Conservation (phyloP, 1,139 yeast species). For the Neolecta irregularis region DNA sequence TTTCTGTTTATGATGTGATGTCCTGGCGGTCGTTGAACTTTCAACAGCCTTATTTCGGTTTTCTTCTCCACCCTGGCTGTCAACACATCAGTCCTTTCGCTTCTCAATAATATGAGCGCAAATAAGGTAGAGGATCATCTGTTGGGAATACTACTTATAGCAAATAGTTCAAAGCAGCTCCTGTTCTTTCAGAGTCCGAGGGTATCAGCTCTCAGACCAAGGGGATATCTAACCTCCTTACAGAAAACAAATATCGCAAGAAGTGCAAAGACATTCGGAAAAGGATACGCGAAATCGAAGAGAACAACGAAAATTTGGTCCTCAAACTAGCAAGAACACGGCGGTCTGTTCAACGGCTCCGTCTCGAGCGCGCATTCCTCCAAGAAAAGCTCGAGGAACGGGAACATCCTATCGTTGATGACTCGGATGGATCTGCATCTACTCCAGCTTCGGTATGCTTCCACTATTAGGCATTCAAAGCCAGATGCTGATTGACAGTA, state of each 20-base stretch:
- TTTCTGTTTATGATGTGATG: too few relatives aligned
- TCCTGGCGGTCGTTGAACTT: too few relatives aligned
- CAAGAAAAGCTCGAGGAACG: constrained; percentile 59
- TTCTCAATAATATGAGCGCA: too few relatives aligned
- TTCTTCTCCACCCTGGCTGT: too few relatives aligned
- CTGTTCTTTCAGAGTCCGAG: too few relatives aligned
- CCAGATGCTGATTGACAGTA: background rate
- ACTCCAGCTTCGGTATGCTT: constrained; percentile 19
- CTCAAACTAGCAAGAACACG: constrained; percentile 69
- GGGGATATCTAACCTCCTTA: constrained; percentile 4
- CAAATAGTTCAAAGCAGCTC: too few relatives aligned
- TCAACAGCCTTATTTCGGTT: too few relatives aligned
- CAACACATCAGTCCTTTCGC: too few relatives aligned
- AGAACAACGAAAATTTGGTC: constrained; percentile 61
- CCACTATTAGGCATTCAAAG: background rate
- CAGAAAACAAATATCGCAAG: constrained; percentile 31
- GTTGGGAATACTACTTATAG: too few relatives aligned
- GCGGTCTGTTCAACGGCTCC: constrained; percentile 57
- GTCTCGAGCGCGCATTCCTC: constrained; percentile 67
- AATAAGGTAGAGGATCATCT: too few relatives aligned
- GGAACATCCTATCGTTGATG: constrained; percentile 19
- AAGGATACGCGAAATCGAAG: constrained; percentile 61
- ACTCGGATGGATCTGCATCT: constrained; percentile 22
- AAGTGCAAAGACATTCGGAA: constrained; percentile 59
- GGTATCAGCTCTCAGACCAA: too few relatives aligned